Evolutionary conservation across 768 basidiomycete species (phyloP), one percentile per base, ranked within the genome.

Genomic region (Trichaptum fuscoviolaceum): DNA sequence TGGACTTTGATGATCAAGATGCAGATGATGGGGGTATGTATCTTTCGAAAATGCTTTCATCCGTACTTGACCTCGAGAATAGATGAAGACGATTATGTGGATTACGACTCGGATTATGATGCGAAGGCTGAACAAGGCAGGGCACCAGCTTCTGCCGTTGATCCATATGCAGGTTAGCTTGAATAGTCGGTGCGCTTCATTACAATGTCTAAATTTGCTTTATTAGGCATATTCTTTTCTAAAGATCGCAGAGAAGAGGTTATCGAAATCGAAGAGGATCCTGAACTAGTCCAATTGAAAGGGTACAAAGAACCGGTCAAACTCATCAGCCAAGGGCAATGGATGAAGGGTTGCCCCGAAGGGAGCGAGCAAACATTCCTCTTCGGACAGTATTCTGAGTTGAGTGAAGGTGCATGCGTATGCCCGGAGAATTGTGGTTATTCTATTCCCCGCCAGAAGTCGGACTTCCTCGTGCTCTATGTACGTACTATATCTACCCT

Each of bases 301-400:
- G 69, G 65, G 2, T 24, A 24, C 25, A 57, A 25, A 20, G 83
- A 86, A 65, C 76, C 76, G 20, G 81, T 87, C 35, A 85, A 85
- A 69, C 78, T 95, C 57, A 87, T 96, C 85, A 88, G 88, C 24
- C 91, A 93, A 76, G 93, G 92, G 27, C 89, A 95, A 73, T 97
- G 94, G 94, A 97, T 97, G 95, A 93, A 92, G 74, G 95, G 95
- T 23, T 97, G 95, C 76, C 95, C 95, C 0, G 95, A 96, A 75
- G 93, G 92, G 63, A 88, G 89, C 72, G 95, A 97, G 75, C 95
- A 97, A 73, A 87, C 86, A 67, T 91, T 91, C 77, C 80, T 97
- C 63, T 97, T 97, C 77, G 84, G 87, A 69, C 83, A 95, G 34
- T 96, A 95, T 75, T 84, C 87, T 61, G 84, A 90, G 69, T 81